Evolutionary conservation across 345 rosid genomes (phyloP).

Genomic region (thale cress (Arabidopsis thaliana)): TAIR10.1 NC_003074.8:1656001-1656500

Average conservation of each 20-base stretch:
- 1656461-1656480: conserved; percentile 50
- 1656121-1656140: conserved; percentile 84
- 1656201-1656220: conserved; percentile 47
- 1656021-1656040: conserved; percentile 55
- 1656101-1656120: conserved; percentile 82
- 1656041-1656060: conserved; percentile 73
- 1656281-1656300: conserved; percentile 42
- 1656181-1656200: conserved; percentile 53
- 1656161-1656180: conserved; percentile 57
- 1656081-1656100: conserved; percentile 76
- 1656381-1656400: conserved; percentile 51
- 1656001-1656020: conserved; percentile 59
- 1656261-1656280: conserved; percentile 46
- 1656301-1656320: conserved; percentile 53
- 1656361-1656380: conserved; percentile 48
- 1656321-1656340: conserved; percentile 49
- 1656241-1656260: conserved; percentile 47
- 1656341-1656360: conserved; percentile 50
- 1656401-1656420: conserved; percentile 42
- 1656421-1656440: conserved; percentile 42
- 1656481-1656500: conserved; percentile 50
- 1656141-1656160: conserved; percentile 66
- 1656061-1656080: conserved; percentile 54
- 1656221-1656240: conserved; percentile 56
- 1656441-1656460: conserved; percentile 59